Percentiles rank a stretch among this genome's conserved stretches.
Conservation (phyloP, 2,329 filamentous ascomycete species). For the Phaeosphaeriaceae sp. region DNA sequence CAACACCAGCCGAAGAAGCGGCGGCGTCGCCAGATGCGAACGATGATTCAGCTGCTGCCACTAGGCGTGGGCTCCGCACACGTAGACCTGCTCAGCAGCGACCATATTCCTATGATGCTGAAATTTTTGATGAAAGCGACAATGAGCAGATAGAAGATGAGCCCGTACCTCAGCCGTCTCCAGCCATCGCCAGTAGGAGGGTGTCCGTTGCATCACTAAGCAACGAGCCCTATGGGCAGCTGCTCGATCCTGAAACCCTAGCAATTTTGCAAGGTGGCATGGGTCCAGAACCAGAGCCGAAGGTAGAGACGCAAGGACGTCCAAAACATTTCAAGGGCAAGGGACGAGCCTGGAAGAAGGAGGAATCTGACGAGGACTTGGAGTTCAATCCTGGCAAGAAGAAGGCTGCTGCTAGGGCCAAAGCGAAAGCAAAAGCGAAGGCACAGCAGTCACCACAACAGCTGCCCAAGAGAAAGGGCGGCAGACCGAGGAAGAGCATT, state of each 20-base stretch:
- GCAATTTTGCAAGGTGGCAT: constrained; percentile 22
- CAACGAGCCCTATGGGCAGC: constrained; percentile 13
- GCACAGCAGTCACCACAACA: background rate
- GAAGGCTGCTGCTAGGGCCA: constrained; percentile 22
- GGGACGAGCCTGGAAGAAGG: constrained; percentile 42
- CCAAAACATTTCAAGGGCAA: constrained; percentile 44
- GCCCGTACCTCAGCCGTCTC: constrained; percentile 3
- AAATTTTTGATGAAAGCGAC: constrained; percentile 36
- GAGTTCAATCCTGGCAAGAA: constrained; percentile 32
- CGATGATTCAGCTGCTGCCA: constrained; percentile 24
- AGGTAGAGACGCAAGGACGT: constrained; percentile 2
- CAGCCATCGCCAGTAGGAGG: constrained; percentile 18
- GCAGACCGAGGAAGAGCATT: constrained; percentile 29
- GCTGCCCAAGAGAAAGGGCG: constrained; percentile 21
- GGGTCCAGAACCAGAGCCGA: constrained; percentile 8
- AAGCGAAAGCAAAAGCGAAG: constrained; percentile 15
- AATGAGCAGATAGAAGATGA: constrained; percentile 18
- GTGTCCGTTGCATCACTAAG: constrained; percentile 20
- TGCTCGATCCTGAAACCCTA: constrained; percentile 19
- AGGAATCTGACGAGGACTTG: constrained; percentile 40
- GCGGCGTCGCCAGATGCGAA: constrained; percentile 31
- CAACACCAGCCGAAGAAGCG: constrained; percentile 12
- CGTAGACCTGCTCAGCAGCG: constrained; percentile 45
- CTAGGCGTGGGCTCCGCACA: constrained; percentile 41
- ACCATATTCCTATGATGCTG: constrained; percentile 44